Evolutionary conservation across 2,329 filamentous ascomycete genomes (phyloP).

Genomic region (Catunica adiposa): DNA sequence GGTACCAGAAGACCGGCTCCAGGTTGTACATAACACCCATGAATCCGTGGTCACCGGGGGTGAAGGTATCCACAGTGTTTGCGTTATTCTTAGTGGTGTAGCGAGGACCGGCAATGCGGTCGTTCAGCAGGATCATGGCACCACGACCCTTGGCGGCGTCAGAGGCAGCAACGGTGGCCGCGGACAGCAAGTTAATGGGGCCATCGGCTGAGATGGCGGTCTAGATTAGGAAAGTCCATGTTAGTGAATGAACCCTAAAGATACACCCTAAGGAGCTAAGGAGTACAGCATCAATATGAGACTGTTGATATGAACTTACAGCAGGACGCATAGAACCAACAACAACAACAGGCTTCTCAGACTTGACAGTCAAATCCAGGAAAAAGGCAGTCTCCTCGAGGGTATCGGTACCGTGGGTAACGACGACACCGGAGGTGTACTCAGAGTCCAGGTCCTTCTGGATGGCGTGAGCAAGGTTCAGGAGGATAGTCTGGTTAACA

Average conservation of each 20-base stretch:
- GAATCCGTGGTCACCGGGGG: conserved; percentile 37
- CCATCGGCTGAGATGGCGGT: conserved; percentile 47
- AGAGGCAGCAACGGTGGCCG: conserved; percentile 37
- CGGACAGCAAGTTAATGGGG: conserved; percentile 43
- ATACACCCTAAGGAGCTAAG: neutral
- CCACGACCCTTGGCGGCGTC: conserved; percentile 32
- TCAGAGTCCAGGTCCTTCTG: conserved; percentile 30
- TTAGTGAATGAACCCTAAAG: neutral
- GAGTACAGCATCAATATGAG: neutral
- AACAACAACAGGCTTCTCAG: conserved; percentile 40
- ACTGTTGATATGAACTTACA: neutral
- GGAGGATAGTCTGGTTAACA: conserved; percentile 32
- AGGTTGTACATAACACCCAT: conserved; percentile 42
- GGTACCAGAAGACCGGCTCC: conserved; percentile 43
- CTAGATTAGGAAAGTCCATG: neutral
- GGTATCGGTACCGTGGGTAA: conserved; percentile 51
- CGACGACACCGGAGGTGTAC: conserved; percentile 32
- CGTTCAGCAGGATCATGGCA: conserved; percentile 44
- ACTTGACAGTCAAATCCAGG: conserved; percentile 39
- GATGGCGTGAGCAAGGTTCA: conserved; percentile 32
- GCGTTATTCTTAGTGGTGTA: conserved; percentile 46
- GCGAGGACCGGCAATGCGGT: conserved; percentile 40
- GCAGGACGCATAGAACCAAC: conserved; percentile 48
- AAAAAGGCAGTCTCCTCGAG: conserved; percentile 49
- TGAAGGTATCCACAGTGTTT: conserved; percentile 47